These are phyloP conservation scores for Kodamaea derodonti DNA, from an alignment of 1,139 yeast genomes.

Conservation along the genomic window DNA sequence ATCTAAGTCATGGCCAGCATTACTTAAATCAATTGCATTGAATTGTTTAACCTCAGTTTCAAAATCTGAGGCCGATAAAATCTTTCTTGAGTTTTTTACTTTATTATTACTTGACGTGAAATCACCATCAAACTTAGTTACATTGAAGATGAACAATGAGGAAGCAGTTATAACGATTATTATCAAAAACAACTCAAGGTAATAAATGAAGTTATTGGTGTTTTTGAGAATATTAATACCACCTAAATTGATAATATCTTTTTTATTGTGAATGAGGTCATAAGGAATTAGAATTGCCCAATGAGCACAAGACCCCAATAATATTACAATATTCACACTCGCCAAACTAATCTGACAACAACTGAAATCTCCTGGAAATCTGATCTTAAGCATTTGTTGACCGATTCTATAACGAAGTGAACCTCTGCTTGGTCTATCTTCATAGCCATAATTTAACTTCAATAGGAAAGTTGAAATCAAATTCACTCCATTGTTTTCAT, in stretches of 20 bases:
- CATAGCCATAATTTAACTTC: constrained; percentile 13
- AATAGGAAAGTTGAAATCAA: constrained; percentile 24
- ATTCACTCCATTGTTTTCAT: constrained; percentile 21
- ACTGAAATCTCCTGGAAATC: constrained; percentile 21
- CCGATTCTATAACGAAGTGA: constrained; percentile 30
- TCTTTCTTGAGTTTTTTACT: constrained; percentile 4
- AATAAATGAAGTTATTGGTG: constrained; percentile 25
- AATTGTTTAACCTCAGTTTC: constrained; percentile 22
- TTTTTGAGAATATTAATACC: constrained; percentile 15
- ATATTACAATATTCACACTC: constrained; percentile 13
- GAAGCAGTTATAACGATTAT: constrained; percentile 26
- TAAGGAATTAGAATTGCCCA: constrained; percentile 29
- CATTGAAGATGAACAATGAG: constrained; percentile 26
- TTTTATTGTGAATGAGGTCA: constrained; percentile 17
- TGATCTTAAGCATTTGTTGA: constrained; percentile 31
- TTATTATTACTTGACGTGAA: constrained; percentile 1
- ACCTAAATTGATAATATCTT: constrained; percentile 15
- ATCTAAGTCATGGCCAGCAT: constrained; percentile 55
- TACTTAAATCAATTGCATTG: constrained; percentile 41
- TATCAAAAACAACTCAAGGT: constrained; percentile 28
- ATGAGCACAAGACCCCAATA: constrained; percentile 19
- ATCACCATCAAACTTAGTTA: constrained; percentile 12
- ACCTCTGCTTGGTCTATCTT: constrained; percentile 17
- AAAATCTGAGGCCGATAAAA: constrained; percentile 12
- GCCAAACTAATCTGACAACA: constrained; percentile 6